Evolutionary conservation across 2,329 filamentous ascomycete genomes (phyloP).

Genomic region (Xylaria sp.): DNA sequence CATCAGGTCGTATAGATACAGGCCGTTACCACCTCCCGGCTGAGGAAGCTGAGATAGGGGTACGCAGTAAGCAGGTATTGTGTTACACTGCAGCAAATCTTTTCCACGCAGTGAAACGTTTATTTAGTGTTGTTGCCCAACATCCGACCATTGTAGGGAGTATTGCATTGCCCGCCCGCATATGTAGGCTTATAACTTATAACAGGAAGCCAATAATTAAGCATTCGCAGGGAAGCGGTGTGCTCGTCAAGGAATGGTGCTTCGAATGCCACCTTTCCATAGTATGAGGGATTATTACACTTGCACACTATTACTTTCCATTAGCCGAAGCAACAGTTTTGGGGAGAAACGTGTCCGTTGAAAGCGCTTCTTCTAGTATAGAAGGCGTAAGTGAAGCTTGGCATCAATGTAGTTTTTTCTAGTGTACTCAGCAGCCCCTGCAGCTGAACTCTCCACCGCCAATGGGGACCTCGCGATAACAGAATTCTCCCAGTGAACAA

Average conservation of each 20-base stretch:
- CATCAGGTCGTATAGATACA: constrained; percentile 1
- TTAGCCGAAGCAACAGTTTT: constrained; percentile 10
- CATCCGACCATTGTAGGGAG: constrained; percentile 6
- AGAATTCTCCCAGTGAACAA: constrained; percentile 12
- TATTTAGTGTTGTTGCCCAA: not conserved
- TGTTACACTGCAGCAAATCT: constrained; percentile 25
- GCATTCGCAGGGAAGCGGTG: constrained; percentile 19
- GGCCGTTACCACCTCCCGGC: constrained; percentile 4
- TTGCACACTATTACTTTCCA: constrained; percentile 5
- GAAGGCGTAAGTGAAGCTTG: not conserved
- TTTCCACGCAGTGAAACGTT: constrained; percentile 12
- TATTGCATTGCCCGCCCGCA: constrained; percentile 11
- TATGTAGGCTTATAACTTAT: constrained; percentile 28
- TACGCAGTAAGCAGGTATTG: constrained; percentile 17
- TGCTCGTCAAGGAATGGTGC: constrained; percentile 7
- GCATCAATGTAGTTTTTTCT: constrained; percentile 12
- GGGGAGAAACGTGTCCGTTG: constrained; percentile 2
- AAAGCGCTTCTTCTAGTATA: constrained; percentile 2
- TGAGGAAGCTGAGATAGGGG: constrained; percentile 23
- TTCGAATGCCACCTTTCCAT: constrained; percentile 11
- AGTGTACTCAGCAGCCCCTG: constrained; percentile 20
- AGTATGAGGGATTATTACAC: constrained; percentile 30
- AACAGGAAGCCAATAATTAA: constrained; percentile 22
- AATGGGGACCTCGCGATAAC: constrained; percentile 35
- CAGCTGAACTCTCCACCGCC: constrained; percentile 29